Evolutionary conservation across 2,329 filamentous ascomycete species (phyloP).

Genomic region (Aureobasidium subglaciale): DNA sequence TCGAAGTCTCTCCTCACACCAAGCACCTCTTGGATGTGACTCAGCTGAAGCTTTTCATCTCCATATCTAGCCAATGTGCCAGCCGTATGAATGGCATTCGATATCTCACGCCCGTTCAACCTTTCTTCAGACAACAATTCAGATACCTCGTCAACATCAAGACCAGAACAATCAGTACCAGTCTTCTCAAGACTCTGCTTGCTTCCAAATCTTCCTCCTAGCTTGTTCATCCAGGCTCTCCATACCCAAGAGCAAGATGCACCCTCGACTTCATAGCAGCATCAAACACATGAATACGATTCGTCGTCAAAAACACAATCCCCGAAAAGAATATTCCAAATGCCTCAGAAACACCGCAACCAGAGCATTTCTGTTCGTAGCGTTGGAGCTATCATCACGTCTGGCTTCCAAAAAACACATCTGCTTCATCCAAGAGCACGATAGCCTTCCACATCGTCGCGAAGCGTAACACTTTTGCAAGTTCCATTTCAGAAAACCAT

Average conservation of each 20-base stretch:
- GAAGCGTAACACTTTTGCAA: neutral
- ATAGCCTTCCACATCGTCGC: conserved; percentile 23
- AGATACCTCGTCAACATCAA: neutral
- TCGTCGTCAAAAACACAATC: conserved; percentile 35
- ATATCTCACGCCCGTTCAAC: conserved; percentile 4
- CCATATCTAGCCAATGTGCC: neutral
- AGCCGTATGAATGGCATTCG: conserved; percentile 1
- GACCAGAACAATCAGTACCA: neutral
- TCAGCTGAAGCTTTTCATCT: neutral
- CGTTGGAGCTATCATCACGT: neutral
- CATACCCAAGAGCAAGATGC: neutral
- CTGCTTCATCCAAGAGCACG: conserved; percentile 34
- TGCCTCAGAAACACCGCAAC: conserved; percentile 31
- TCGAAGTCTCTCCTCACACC: conserved; percentile 10
- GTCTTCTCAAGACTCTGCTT: neutral
- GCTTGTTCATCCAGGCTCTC: neutral
- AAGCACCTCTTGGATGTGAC: conserved; percentile 12
- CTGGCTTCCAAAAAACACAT: conserved; percentile 28
- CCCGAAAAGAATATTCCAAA: conserved; percentile 35
- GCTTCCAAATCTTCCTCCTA: neutral
- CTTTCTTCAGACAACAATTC: neutral
- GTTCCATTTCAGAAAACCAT: neutral
- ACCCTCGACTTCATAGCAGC: conserved; percentile 5
- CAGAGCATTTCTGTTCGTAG: conserved; percentile 21
- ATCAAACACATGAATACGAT: conserved; percentile 20